Evolutionary conservation across 768 basidiomycete genomes (phyloP).

Genomic region (Phanerodontia chrysosporium): DNA sequence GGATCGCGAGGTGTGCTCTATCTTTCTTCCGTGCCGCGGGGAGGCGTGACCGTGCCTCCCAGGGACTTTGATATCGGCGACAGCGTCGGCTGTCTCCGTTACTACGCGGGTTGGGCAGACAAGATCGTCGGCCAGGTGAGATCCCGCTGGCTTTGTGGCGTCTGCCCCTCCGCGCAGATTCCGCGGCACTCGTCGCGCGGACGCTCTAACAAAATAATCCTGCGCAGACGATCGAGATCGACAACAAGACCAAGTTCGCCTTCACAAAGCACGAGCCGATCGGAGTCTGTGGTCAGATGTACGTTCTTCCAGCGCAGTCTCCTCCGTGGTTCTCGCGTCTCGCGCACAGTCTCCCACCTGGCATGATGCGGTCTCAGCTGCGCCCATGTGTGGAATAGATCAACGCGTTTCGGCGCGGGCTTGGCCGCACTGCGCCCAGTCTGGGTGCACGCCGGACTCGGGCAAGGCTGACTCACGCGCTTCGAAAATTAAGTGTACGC

Average conservation of each 20-base stretch:
- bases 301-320: constrained; percentile 15
- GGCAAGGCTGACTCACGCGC: not conserved
- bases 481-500: not conserved
- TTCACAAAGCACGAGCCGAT: constrained; percentile 89
- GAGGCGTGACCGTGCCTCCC: not conserved
- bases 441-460: too few relatives aligned
- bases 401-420: too few relatives aligned
- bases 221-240: constrained; percentile 68
- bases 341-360: not conserved
- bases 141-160: constrained; percentile 6
- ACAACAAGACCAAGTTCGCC: constrained; percentile 75
- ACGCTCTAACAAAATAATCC: not conserved
- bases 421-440: too few relatives aligned
- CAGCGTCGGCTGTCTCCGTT: constrained; percentile 72
- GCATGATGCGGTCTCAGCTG: not conserved
- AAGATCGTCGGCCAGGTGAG: constrained; percentile 84
- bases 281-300: constrained; percentile 95
- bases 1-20: constrained; percentile 41
- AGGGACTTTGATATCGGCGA: constrained; percentile 84
- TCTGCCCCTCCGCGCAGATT: not conserved
- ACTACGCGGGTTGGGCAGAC: constrained; percentile 96
- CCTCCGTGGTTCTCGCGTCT: not conserved
- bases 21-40: constrained; percentile 12
- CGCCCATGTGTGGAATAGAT: too few relatives aligned
- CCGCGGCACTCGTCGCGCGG: not conserved